Conservation (phyloP, 2,329 filamentous ascomycete species). For the Cladophialophora immunda region DNA sequence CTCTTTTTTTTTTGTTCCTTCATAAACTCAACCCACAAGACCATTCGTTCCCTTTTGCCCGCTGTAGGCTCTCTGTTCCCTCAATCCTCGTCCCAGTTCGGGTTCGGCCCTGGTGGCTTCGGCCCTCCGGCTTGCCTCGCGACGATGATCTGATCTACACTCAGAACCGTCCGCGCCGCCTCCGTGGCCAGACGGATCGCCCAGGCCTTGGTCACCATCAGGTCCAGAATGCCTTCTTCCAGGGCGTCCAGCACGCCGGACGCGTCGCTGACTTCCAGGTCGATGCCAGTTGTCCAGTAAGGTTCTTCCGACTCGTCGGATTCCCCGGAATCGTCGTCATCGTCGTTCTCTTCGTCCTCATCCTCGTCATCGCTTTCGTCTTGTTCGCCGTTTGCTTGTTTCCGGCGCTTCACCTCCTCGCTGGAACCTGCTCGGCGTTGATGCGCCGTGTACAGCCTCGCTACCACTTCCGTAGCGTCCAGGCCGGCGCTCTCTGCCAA, state of each 20-base stretch:
- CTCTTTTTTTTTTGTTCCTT: not conserved
- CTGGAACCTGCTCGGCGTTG: slow-evolving; percentile 57
- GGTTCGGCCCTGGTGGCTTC: slow-evolving; percentile 94
- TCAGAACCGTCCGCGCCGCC: slow-evolving; percentile 89
- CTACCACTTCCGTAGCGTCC: slow-evolving; percentile 95
- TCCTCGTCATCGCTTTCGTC: slow-evolving; percentile 37
- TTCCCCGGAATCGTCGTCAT: slow-evolving; percentile 47
- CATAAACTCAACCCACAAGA: not conserved
- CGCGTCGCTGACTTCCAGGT: slow-evolving; percentile 86
- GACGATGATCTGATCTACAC: slow-evolving; percentile 98
- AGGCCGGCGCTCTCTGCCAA: slow-evolving; percentile 94
- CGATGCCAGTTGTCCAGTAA: slow-evolving; percentile 89
- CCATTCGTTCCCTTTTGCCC: not conserved
- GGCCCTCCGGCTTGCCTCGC: slow-evolving; percentile 96
- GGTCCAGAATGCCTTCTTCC: slow-evolving; percentile 88
- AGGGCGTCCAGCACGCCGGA: slow-evolving; percentile 85
- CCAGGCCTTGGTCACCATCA: slow-evolving; percentile 93
- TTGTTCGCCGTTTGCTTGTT: slow-evolving; percentile 37
- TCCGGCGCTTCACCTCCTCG: slow-evolving; percentile 37
- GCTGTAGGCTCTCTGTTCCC: not conserved
- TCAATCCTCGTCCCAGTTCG: slow-evolving; percentile 74
- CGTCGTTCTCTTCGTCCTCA: slow-evolving; percentile 40
- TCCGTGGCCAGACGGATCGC: slow-evolving; percentile 97
- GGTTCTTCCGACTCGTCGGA: slow-evolving; percentile 71
- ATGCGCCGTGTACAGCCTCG: slow-evolving; percentile 90